Conservation (phyloP, 202 grass and related monocot species). For the Carex arenaria region DNA sequence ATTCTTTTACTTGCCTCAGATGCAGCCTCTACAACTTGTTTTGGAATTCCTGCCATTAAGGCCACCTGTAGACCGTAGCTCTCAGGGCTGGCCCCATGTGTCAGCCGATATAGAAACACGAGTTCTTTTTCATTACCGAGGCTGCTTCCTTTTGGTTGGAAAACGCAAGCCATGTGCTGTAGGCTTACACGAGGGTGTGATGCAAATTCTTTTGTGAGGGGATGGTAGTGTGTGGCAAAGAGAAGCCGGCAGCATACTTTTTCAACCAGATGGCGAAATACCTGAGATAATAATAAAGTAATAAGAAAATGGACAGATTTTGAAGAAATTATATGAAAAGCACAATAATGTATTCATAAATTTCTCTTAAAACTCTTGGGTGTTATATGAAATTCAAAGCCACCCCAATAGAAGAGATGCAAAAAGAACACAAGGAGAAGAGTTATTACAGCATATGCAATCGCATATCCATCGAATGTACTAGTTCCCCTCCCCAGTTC, state of each 20-base stretch:
- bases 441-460: constrained; percentile 86
- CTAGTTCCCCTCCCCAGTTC: constrained; percentile 98
- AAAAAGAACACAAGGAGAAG: neutral
- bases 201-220: constrained; percentile 88
- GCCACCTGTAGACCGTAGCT: constrained; percentile 93
- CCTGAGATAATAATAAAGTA: constrained; percentile 28
- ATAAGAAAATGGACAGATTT: neutral
- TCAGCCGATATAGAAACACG: constrained; percentile 74
- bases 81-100: constrained; percentile 62
- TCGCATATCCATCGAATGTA: constrained; percentile 98
- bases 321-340: neutral
- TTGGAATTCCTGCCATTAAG: constrained; percentile 69
- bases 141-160: constrained; percentile 29
- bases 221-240: constrained; percentile 89
- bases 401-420: neutral
- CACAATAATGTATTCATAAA: neutral
- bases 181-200: constrained; percentile 72
- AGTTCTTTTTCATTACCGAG: constrained; percentile 39
- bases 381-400: neutral
- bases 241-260: constrained; percentile 64
- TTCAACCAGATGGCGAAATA: constrained; percentile 89
- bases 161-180: constrained; percentile 88
- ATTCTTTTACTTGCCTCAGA: constrained; percentile 50
- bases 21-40: constrained; percentile 48
- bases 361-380: neutral